phyloP scores from a whole-genome alignment of 805 yeast species.

The Saturnispora saitoi region DNA sequence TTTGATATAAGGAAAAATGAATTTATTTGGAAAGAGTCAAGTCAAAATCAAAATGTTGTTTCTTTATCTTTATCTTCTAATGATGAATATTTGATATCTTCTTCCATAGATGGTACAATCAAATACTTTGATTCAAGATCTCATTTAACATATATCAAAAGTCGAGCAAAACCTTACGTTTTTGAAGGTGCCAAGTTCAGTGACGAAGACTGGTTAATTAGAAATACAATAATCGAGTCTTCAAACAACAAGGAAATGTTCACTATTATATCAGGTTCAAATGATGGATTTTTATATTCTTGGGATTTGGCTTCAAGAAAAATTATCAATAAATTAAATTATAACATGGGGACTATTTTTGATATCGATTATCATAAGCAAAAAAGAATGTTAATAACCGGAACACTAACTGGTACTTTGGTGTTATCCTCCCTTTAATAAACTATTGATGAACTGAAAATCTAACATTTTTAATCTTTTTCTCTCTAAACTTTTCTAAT shows the following conservation, averaged over 20 bases:
- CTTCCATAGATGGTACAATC: constrained; percentile 49
- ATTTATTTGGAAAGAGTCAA: constrained; percentile 37
- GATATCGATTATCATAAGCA: constrained; percentile 40
- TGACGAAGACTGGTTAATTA: constrained; percentile 41
- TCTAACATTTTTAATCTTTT: constrained; percentile 14
- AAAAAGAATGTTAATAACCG: constrained; percentile 33
- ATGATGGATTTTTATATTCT: constrained; percentile 45
- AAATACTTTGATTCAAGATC: constrained; percentile 46
- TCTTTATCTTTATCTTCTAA: constrained; percentile 38
- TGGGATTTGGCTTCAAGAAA: constrained; percentile 54
- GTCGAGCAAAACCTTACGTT: constrained; percentile 35
- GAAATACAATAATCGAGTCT: constrained; percentile 36
- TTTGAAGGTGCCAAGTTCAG: constrained; percentile 54
- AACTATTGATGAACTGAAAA: constrained; percentile 12
- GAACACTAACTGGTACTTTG: constrained; percentile 49
- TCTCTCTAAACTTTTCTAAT: constrained; percentile 15
- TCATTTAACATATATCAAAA: constrained; percentile 23
- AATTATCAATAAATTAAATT: constrained; percentile 40
- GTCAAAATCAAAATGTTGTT: constrained; percentile 46
- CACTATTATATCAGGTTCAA: constrained; percentile 49
- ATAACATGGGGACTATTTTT: constrained; percentile 54
- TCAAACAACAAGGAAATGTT: constrained; percentile 21
- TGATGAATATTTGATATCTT: constrained; percentile 38
- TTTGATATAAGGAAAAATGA: constrained; percentile 46
- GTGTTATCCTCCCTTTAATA: constrained; percentile 36